Conservation (phyloP, 176 grass and related monocot genomes). For the Juncus effusus region DNA sequence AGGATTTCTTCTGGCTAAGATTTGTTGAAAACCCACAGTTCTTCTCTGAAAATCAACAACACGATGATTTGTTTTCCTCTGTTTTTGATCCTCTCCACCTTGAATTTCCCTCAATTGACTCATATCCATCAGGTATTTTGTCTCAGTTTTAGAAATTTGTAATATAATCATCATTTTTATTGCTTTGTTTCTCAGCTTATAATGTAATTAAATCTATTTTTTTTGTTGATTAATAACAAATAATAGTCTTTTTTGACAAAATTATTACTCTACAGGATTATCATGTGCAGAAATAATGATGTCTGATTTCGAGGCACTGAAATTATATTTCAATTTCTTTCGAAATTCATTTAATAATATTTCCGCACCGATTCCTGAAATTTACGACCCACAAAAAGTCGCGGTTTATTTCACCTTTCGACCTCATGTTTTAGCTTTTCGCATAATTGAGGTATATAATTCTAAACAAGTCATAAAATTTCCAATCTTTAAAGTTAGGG, state of each 20-base stretch:
- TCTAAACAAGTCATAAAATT: too few relatives aligned
- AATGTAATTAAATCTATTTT: conserved; percentile 35
- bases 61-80: not conserved
- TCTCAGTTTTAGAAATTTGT: not conserved
- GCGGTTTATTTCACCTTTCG: conserved; percentile 60
- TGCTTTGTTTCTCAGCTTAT: conserved; percentile 22
- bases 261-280: conserved; percentile 36
- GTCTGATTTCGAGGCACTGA: conserved; percentile 73
- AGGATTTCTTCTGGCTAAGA: conserved; percentile 67
- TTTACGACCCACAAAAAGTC: conserved; percentile 64
- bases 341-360: conserved; percentile 31
- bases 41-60: conserved; percentile 5
- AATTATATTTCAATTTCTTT: conserved; percentile 61
- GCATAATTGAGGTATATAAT: conserved; percentile 52
- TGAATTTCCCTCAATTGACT: conserved; percentile 32
- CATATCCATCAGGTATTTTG: conserved; percentile 58
- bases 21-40: conserved; percentile 54
- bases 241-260: conserved; percentile 19
- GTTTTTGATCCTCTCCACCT: not conserved
- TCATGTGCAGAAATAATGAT: conserved; percentile 85
- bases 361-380: conserved; percentile 65
- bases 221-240: not conserved
- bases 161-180: conserved; percentile 11
- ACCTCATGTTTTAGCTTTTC: conserved; percentile 69
- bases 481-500: too few relatives aligned